Percentiles rank a stretch among this genome's conserved stretches.
These are phyloP conservation scores for Sicyos baderoa DNA, from an alignment of 306 rosid species.

Conservation along the genomic window DNA sequence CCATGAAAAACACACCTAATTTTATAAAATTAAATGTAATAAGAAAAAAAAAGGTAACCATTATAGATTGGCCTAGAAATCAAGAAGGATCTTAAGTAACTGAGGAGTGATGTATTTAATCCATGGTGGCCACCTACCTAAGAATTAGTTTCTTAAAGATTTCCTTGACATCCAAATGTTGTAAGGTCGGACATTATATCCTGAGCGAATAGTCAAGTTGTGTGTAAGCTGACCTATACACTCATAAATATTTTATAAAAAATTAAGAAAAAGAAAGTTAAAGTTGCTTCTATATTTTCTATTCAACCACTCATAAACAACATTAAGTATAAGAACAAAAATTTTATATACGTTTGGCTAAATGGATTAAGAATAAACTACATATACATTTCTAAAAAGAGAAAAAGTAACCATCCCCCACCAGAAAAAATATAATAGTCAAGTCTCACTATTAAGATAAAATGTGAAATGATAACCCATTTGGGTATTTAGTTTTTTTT, in stretches of 20 bases:
- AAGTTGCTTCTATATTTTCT: not conserved
- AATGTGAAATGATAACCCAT: slow-evolving; percentile 1
- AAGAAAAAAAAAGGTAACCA: not conserved
- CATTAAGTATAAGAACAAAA: not conserved
- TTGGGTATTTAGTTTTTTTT: no score
- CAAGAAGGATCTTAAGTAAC: no score
- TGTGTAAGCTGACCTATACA: no score
- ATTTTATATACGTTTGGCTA: not conserved
- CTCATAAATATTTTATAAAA: no score
- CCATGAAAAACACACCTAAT: not conserved
- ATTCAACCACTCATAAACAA: not conserved
- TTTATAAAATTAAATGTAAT: not conserved
- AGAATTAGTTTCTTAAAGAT: no score
- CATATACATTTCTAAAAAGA: not conserved
- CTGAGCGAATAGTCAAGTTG: no score
- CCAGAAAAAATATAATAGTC: not conserved
- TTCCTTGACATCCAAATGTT: no score
- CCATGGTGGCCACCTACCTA: no score
- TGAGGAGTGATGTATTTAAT: no score
- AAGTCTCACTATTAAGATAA: not conserved
- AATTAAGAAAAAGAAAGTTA: no score
- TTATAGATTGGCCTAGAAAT: no score
- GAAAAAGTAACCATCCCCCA: slow-evolving; percentile 9
- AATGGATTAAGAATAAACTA: not conserved
- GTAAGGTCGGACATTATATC: no score